Conservation (phyloP, 306 rosid species). For the Sesbania bispinosa region DNA sequence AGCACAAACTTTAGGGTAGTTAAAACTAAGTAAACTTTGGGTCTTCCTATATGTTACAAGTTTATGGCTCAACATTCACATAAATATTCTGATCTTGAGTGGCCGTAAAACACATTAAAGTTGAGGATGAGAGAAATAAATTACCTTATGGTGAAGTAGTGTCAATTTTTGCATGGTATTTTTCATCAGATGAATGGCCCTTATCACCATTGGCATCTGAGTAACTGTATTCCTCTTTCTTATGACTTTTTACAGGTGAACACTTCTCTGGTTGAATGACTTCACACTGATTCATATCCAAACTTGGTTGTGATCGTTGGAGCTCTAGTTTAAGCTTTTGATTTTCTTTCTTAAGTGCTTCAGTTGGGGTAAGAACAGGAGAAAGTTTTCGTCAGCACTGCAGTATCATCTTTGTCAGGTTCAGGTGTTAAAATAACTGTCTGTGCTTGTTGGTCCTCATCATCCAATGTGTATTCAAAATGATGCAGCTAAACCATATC, state of each 20-base stretch:
- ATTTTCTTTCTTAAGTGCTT: constrained; percentile 82
- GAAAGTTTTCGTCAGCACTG: constrained; percentile 82
- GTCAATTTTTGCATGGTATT: constrained; percentile 42
- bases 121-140: constrained; percentile 12
- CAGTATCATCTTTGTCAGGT: constrained; percentile 63
- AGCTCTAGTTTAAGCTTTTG: constrained; percentile 94
- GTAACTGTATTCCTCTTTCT: constrained; percentile 51
- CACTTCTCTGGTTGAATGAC: constrained; percentile 78
- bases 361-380: constrained; percentile 88
- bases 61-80: constrained; percentile 6
- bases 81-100: neutral
- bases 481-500: constrained; percentile 3
- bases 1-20: neutral
- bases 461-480: constrained; percentile 89
- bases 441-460: constrained; percentile 81
- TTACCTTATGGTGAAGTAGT: constrained; percentile 49
- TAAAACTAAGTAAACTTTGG: neutral
- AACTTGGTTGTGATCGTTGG: constrained; percentile 75
- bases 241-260: constrained; percentile 52
- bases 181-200: constrained; percentile 56
- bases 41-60: constrained; percentile 14
- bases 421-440: constrained; percentile 86
- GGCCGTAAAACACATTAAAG: neutral
- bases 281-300: constrained; percentile 84
- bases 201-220: constrained; percentile 48